phyloP scores from a whole-genome alignment of 352 stramenopile species.

The Phytopythium litorale region DNA sequence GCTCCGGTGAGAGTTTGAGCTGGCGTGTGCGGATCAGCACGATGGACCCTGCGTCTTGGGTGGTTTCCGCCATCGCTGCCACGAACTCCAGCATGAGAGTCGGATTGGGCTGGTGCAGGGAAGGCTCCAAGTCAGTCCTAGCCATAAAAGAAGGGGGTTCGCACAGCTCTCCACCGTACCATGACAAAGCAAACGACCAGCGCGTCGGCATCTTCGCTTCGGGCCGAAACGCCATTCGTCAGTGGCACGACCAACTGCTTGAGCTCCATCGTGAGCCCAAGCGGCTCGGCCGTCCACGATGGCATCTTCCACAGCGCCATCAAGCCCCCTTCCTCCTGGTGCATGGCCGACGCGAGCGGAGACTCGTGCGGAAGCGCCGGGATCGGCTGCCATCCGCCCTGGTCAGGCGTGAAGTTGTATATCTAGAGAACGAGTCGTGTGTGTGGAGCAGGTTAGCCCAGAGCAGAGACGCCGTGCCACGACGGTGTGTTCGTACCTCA shows the following conservation, averaged over 20 bases:
- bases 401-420: slow-evolving; percentile 65
- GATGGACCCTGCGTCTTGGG: slow-evolving; percentile 3
- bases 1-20: slow-evolving; percentile 34
- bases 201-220: slow-evolving; percentile 17
- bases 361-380: slow-evolving; percentile 23
- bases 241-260: slow-evolving; percentile 51
- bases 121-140: neutral
- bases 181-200: slow-evolving; percentile 46
- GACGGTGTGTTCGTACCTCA: slow-evolving; percentile 30
- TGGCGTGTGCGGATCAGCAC: slow-evolving; percentile 50
- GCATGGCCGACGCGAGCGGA: slow-evolving; percentile 24
- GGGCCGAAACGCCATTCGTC: slow-evolving; percentile 27
- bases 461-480: neutral
- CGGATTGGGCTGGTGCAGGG: slow-evolving; percentile 24
- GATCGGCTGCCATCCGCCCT: slow-evolving; percentile 44
- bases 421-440: slow-evolving; percentile 28
- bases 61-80: slow-evolving; percentile 17
- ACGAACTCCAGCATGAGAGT: slow-evolving; percentile 49
- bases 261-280: slow-evolving; percentile 33
- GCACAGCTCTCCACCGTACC: slow-evolving; percentile 2
- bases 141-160: neutral
- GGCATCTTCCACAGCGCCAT: slow-evolving; percentile 51
- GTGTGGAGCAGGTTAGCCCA: neutral
- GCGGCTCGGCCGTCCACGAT: slow-evolving; percentile 31
- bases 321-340: slow-evolving; percentile 18